Evolutionary conservation across 2,329 filamentous ascomycete genomes (phyloP), one percentile per base, ranked within the genome.

Genomic region (Fonsecaea multimorphosa): DNA sequence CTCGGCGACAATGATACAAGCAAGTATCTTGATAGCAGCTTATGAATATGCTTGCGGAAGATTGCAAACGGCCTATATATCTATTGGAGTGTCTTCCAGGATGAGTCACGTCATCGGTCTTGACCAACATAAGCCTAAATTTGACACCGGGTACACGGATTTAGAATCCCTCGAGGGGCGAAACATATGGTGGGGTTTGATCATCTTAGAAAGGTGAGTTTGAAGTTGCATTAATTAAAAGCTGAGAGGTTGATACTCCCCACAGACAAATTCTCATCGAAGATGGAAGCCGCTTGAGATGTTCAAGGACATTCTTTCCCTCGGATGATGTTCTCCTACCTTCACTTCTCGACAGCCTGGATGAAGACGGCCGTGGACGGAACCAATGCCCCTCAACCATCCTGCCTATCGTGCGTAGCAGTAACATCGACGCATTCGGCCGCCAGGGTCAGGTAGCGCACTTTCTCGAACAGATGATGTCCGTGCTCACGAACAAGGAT

Each of bases 401-500:
- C 54, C 54, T 58, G 19, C 54, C 54, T 19, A 29, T 58, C 14
- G 29, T 36, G 19, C 19, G n/a, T 19, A 58, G n/a, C 32, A 58
- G 29, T 29, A 58, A 19, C n/a, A 29, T 58, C 54, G 31, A 38
- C 29, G 36, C n/a, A 6, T 58, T 58, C 32, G 54, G 54, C 32
- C 54, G 54, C 54, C 54, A 58, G 32, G 54, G n/a, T 36, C 54
- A 58, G 29, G 54, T 29, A 38, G 32, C 32, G n/a, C 29, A 58
- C 29, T n/a, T 58, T 34, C 54, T 58, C 29, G 54, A 58, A 19
- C 27, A 58, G 40, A 29, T 27, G 4, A 24, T 36, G 19, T 58
- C 54, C 54, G 54, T 38, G 14, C 29, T 58, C 29, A 34, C 14
- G 29, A 34, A 34, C 27, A 38, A 19, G 32, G 32, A 58, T 38